These are phyloP conservation scores for Stereocaulon alpinum DNA, from an alignment of 495 filamentous ascomycete genomes.

Conservation along the genomic window DNA sequence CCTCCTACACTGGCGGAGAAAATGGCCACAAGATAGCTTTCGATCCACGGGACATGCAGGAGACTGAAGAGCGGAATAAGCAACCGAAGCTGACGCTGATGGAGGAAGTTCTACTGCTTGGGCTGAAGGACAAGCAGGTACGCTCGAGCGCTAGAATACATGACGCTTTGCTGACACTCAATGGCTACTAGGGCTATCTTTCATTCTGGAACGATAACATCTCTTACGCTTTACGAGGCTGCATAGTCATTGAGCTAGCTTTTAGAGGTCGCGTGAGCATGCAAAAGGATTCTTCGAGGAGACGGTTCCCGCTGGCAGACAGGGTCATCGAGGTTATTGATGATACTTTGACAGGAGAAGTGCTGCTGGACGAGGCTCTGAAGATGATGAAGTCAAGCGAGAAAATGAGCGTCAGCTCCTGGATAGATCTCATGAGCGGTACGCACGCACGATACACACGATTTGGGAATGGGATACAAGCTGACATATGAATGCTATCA, in stretches of 20 bases:
- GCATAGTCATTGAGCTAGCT: slow-evolving; percentile 94
- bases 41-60: slow-evolving; percentile 92
- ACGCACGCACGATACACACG: slow-evolving; percentile 25
- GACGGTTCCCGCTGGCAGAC: slow-evolving; percentile 87
- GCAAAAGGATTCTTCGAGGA: slow-evolving; percentile 89
- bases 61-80: slow-evolving; percentile 92
- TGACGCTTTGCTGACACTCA: slow-evolving; percentile 11
- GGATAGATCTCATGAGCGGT: slow-evolving; percentile 99
- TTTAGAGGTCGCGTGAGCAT: slow-evolving; percentile 95
- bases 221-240: slow-evolving; percentile 91
- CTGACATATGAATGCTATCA: slow-evolving; percentile 19
- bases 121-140: slow-evolving; percentile 98
- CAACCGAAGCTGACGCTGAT: slow-evolving; percentile 97
- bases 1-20: slow-evolving; percentile 82
- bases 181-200: slow-evolving; percentile 65
- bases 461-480: slow-evolving; percentile 9
- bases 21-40: slow-evolving; percentile 99
- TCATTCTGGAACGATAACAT: slow-evolving; percentile 99
- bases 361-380: slow-evolving; percentile 91
- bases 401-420: slow-evolving; percentile 98
- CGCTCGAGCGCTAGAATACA: slow-evolving; percentile 12
- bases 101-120: slow-evolving; percentile 92
- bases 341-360: slow-evolving; percentile 93
- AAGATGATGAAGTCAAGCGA: slow-evolving; percentile 99
- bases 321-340: slow-evolving; percentile 93